Evolutionary conservation across 441 rosid species (phyloP).

Genomic region (Populus hybrid): DNA sequence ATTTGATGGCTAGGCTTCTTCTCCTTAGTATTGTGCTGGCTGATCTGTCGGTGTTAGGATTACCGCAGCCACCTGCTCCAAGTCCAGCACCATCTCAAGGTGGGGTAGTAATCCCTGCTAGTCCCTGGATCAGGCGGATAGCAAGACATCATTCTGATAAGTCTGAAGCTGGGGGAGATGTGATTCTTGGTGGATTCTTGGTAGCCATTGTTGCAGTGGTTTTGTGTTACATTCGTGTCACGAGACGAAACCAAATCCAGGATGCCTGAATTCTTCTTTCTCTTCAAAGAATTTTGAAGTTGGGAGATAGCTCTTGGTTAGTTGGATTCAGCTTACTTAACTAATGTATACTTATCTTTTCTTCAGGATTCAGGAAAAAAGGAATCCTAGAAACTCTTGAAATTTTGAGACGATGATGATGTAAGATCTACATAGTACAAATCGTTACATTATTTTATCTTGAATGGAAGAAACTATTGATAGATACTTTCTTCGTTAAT

Average conservation of each 20-base stretch:
- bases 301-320: neutral
- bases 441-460: neutral
- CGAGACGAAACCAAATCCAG: conserved; percentile 16
- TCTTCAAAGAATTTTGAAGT: neutral
- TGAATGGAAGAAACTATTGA: neutral
- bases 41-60: conserved; percentile 6
- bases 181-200: conserved; percentile 38
- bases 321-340: neutral
- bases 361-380: neutral
- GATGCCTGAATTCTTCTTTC: neutral
- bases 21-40: conserved; percentile 15
- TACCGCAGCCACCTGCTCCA: conserved; percentile 8
- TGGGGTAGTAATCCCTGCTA: neutral
- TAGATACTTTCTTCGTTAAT: neutral
- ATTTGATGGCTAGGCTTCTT: conserved; percentile 20
- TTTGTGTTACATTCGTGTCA: conserved; percentile 33
- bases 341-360: neutral
- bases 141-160: conserved; percentile 18
- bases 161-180: conserved; percentile 27
- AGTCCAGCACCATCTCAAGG: conserved; percentile 23
- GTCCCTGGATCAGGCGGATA: conserved; percentile 18
- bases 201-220: conserved; percentile 25
- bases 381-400: neutral
- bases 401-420: neutral
- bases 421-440: neutral